Percentiles rank a stretch among this genome's conserved stretches.
phyloP scores from a whole-genome alignment of 1,139 yeast species.

The Nakaseomyces nivariensis region DNA sequence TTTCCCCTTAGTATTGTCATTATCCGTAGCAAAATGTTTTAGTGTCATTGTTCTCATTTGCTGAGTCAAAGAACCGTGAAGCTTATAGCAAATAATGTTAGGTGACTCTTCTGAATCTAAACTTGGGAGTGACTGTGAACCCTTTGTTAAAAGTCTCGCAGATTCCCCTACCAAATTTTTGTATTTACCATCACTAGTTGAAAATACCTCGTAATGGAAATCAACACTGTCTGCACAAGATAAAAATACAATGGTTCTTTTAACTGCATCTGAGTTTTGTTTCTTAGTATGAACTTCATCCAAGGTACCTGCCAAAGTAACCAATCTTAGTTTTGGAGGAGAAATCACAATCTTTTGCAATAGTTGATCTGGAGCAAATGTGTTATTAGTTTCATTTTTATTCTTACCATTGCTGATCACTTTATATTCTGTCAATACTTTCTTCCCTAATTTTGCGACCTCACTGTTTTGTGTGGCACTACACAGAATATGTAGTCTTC shows the following conservation, averaged over 20 bases:
- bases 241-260: constrained; percentile 71
- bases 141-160: constrained; percentile 27
- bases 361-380: constrained; percentile 82
- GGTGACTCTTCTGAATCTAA: constrained; percentile 26
- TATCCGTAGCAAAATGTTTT: constrained; percentile 43
- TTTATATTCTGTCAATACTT: constrained; percentile 62
- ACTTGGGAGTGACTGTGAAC: constrained; percentile 26
- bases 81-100: constrained; percentile 50
- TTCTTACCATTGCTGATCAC: constrained; percentile 41
- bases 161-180: constrained; percentile 37
- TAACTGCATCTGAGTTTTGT: constrained; percentile 13
- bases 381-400: constrained; percentile 25
- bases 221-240: constrained; percentile 95
- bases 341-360: constrained; percentile 68
- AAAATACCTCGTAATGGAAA: constrained; percentile 71
- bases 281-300: constrained; percentile 36
- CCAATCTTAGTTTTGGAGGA: constrained; percentile 85
- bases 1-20: constrained; percentile 30
- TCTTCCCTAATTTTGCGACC: constrained; percentile 71
- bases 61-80: constrained; percentile 88
- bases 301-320: constrained; percentile 61
- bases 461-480: constrained; percentile 87
- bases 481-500: constrained; percentile 72
- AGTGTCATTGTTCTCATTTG: constrained; percentile 72
- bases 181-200: constrained; percentile 29